Percentiles rank a stretch among this genome's conserved stretches.
These are phyloP conservation scores for Iris macrosiphon DNA, from an alignment of 106 monocot species.

Conservation along the genomic window DNA sequence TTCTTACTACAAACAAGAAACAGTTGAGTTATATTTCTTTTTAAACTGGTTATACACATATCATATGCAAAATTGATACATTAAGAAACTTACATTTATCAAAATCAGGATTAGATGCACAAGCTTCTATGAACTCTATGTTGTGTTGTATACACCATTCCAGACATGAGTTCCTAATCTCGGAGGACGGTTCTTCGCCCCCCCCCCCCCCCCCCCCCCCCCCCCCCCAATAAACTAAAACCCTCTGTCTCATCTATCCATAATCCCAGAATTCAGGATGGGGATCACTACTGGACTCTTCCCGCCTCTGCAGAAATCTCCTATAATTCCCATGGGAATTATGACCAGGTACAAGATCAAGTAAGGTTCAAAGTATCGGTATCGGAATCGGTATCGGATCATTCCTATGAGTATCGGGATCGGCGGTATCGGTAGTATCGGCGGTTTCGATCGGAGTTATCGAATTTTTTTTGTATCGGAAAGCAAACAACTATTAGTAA, in stretches of 20 bases:
- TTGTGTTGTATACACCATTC: constrained; percentile 85
- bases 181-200: constrained; percentile 52
- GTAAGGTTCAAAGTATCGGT: no score
- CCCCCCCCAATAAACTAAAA: constrained; percentile 58
- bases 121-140: constrained; percentile 92
- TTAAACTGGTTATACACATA: neutral
- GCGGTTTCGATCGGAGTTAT: no score
- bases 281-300: constrained; percentile 50
- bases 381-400: no score
- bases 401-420: no score
- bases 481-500: no score
- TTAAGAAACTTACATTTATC: constrained; percentile 81
- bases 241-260: constrained; percentile 72
- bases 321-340: constrained; percentile 81
- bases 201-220: no score
- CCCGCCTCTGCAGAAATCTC: constrained; percentile 52
- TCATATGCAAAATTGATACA: no score
- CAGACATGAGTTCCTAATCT: constrained; percentile 46
- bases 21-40: no score
- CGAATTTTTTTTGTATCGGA: no score
- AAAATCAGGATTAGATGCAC: constrained; percentile 83
- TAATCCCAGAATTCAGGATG: constrained; percentile 64
- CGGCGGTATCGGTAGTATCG: no score
- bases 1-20: no score
- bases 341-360: constrained; percentile 87